Evolutionary conservation across 305 asterid genomes (phyloP).

Genomic region (Salvia sclarea): DNA sequence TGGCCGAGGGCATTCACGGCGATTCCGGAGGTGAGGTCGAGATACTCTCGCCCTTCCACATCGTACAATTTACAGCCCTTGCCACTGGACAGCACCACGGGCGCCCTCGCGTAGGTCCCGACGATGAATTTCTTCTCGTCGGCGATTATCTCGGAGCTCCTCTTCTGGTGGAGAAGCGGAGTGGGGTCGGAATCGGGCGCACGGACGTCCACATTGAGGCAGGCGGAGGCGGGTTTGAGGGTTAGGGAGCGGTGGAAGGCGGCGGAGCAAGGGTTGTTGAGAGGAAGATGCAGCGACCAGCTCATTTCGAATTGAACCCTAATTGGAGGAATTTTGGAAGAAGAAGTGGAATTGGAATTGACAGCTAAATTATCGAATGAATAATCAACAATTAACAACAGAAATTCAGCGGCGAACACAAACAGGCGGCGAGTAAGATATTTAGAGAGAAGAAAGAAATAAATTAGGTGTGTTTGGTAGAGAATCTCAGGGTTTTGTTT

Average conservation of each 20-base stretch:
- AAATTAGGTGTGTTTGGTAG: too few relatives aligned
- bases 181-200: slow-evolving; percentile 35
- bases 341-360: too few relatives aligned
- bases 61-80: slow-evolving; percentile 82
- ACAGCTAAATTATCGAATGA: too few relatives aligned
- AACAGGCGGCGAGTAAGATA: too few relatives aligned
- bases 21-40: slow-evolving; percentile 84
- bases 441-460: too few relatives aligned
- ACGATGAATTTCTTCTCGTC: slow-evolving; percentile 71
- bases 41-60: slow-evolving; percentile 81
- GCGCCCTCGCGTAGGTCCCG: slow-evolving; percentile 82
- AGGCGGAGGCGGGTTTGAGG: slow-evolving; percentile 34
- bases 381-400: too few relatives aligned
- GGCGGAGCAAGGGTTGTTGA: slow-evolving; percentile 37
- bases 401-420: too few relatives aligned
- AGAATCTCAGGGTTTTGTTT: too few relatives aligned
- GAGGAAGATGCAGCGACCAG: slow-evolving; percentile 41
- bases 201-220: slow-evolving; percentile 54
- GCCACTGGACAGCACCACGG: slow-evolving; percentile 69
- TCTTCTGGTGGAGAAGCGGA: slow-evolving; percentile 27
- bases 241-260: slow-evolving; percentile 36
- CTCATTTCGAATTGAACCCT: too few relatives aligned
- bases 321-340: too few relatives aligned
- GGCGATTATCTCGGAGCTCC: slow-evolving; percentile 58
- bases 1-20: slow-evolving; percentile 97